A percentile compares a stretch with the other conserved stretches of the same genome.
Evolutionary conservation across 805 yeast species (phyloP).

Genomic region (Saccharomycopsis fodiens): DNA sequence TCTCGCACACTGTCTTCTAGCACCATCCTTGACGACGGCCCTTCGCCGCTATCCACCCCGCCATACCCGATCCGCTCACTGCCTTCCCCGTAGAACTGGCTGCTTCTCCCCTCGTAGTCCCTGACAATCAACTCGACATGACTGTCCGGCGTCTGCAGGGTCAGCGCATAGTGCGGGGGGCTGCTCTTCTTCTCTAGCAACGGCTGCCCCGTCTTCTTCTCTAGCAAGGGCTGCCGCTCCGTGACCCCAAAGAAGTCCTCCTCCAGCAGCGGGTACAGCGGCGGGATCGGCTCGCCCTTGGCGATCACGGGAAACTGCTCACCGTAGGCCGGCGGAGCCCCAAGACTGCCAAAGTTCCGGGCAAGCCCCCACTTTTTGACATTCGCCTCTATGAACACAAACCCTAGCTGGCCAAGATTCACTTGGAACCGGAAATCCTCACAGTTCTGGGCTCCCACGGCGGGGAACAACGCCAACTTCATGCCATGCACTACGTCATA

Average conservation of each 20-base stretch:
- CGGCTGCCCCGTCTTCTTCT: not conserved
- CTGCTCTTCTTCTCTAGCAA: not conserved
- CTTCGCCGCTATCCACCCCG: not conserved
- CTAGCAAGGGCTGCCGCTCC: not conserved
- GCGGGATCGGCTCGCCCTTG: conserved; percentile 41
- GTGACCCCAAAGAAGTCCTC: conserved; percentile 35
- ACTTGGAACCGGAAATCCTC: conserved; percentile 42
- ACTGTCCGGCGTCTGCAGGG: conserved; percentile 10
- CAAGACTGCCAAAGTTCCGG: conserved; percentile 42
- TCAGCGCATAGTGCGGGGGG: conserved; percentile 1
- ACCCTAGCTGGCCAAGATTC: conserved; percentile 72
- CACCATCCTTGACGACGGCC: too few relatives aligned
- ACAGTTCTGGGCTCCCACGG: conserved; percentile 74
- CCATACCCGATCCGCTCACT: too few relatives aligned
- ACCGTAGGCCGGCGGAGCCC: conserved; percentile 23
- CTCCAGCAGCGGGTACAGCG: conserved; percentile 38
- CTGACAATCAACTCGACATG: conserved; percentile 8
- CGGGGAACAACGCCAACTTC: conserved; percentile 55
- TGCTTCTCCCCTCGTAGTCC: conserved; percentile 14
- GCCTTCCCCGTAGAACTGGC: conserved; percentile 5
- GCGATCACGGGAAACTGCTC: conserved; percentile 25
- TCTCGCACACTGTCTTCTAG: too few relatives aligned
- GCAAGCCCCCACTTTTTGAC: conserved; percentile 84
- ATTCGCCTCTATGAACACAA: conserved; percentile 74
- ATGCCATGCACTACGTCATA: conserved; percentile 75